These are phyloP conservation scores for Kappamyces sp. DNA, from an alignment of 192 early-diverging fungal species.

Conservation along the genomic window DNA sequence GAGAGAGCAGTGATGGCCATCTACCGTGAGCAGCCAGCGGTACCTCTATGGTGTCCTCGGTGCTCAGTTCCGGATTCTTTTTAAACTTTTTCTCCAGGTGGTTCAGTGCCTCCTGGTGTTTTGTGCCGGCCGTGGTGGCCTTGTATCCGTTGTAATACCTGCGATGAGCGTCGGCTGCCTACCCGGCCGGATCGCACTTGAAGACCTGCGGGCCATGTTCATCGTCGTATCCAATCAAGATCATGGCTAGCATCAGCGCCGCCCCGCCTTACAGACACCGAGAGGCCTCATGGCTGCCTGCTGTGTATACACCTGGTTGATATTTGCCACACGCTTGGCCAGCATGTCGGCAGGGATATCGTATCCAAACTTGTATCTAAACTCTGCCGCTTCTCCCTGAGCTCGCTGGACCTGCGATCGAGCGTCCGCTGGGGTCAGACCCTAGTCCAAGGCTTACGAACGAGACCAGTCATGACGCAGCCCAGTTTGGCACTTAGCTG, in stretches of 20 bases:
- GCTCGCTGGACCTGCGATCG: slow-evolving; percentile 89
- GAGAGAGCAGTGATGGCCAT: slow-evolving; percentile 93
- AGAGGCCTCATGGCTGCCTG: slow-evolving; percentile 97
- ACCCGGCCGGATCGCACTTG: slow-evolving; percentile 95
- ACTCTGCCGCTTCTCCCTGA: slow-evolving; percentile 94
- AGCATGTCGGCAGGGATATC: slow-evolving; percentile 95
- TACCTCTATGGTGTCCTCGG: slow-evolving; percentile 91
- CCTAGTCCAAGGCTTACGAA: slow-evolving; percentile 46
- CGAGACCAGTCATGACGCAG: slow-evolving; percentile 97
- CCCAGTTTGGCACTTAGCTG: slow-evolving; percentile 88
- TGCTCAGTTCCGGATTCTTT: slow-evolving; percentile 69
- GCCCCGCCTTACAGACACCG: slow-evolving; percentile 73
- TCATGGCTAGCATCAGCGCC: slow-evolving; percentile 66
- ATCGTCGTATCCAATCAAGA: slow-evolving; percentile 92
- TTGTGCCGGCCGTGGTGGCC: slow-evolving; percentile 92
- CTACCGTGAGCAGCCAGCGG: slow-evolving; percentile 31
- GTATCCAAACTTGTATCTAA: slow-evolving; percentile 98
- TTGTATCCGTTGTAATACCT: slow-evolving; percentile 92
- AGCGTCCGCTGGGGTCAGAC: slow-evolving; percentile 67
- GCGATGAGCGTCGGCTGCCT: background rate
- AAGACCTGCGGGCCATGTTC: slow-evolving; percentile 96
- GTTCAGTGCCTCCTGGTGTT: slow-evolving; percentile 92
- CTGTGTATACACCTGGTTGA: slow-evolving; percentile 99
- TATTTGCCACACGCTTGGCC: slow-evolving; percentile 94
- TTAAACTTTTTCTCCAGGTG: slow-evolving; percentile 98